These are phyloP conservation scores for Xylariaceae sp. DNA, from an alignment of 2,329 filamentous ascomycete species.

Conservation along the genomic window DNA sequence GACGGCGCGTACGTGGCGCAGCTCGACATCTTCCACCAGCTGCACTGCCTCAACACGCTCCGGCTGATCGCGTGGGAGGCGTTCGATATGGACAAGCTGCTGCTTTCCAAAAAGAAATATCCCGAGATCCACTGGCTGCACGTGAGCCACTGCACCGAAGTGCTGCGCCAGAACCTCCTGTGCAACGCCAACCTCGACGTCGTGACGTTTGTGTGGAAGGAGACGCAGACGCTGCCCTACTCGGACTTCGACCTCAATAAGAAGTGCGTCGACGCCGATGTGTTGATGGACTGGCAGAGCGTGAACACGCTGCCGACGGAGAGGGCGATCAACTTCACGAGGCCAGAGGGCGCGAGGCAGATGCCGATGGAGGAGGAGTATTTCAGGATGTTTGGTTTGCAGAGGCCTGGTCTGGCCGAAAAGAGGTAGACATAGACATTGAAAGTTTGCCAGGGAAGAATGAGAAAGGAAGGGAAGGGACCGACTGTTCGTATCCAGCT, in stretches of 20 bases:
- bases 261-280: neutral
- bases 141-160: neutral
- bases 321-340: neutral
- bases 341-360: neutral
- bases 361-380: slow-evolving; percentile 1
- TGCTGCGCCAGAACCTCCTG: neutral
- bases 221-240: neutral
- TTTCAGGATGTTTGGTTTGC: neutral
- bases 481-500: no score
- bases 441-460: no score
- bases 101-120: neutral
- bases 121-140: neutral
- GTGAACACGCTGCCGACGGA: neutral
- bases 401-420: neutral
- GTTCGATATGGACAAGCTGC: neutral
- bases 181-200: neutral
- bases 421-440: neutral
- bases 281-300: neutral
- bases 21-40: slow-evolving; percentile 2
- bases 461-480: no score
- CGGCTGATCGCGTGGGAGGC: neutral
- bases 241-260: slow-evolving; percentile 1
- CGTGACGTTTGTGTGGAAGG: slow-evolving; percentile 1
- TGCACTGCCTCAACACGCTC: slow-evolving; percentile 1
- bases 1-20: slow-evolving; percentile 1